Evolutionary conservation across 163 green algal species (phyloP), one percentile per base, ranked within the genome.

Genomic region (Scenedesmus sp.): DNA sequence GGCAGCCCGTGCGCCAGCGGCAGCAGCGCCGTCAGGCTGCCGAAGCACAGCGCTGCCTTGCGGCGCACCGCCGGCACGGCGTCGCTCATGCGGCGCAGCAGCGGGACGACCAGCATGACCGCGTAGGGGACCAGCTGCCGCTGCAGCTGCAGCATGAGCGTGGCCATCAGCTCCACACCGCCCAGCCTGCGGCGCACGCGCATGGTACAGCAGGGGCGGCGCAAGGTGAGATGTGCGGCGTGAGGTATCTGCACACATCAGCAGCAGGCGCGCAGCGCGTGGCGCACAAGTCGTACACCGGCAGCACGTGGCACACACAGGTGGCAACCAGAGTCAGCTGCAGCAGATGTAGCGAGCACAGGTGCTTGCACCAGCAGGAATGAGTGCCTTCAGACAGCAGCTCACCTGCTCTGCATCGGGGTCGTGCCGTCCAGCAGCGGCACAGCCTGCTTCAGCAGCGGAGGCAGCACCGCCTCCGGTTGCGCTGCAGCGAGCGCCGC

Each of bases 81-180:
- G 94, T 99, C 98, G 81, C 92, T 96, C 97, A 99, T 99, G 83
- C 96, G 93, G 20, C 93, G 94, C 93, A 99, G 95, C 51, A 99
- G 93, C 37, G 97, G 97, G 37, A 99, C 97, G 42, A 98, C 94
- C 79, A 99, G 89, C 76, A 99, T 95, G 44, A 96, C 92, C 24
- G 93, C 92, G 92, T 98, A 99, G 13, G 97, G 95, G 81, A 96
- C 96, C 79, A 98, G 87, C 59, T 83, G 76, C 22, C 82, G 42
- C 43, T 92, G 92, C 81, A 96, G 89, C 33, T 88, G 73, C 10
- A 35, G 40, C 37, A 94, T 89, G 35, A 96, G 76, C 51, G 70
- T 42, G 26, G 90, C 84, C n/a, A 96, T 73, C 15, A 94, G 81
- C 68, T 94, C 76, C 35, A 98, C 93, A 5, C 87, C 96, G 18